Conservation (phyloP, 2,329 filamentous ascomycete species). For the Alternaria conjuncta region DNA sequence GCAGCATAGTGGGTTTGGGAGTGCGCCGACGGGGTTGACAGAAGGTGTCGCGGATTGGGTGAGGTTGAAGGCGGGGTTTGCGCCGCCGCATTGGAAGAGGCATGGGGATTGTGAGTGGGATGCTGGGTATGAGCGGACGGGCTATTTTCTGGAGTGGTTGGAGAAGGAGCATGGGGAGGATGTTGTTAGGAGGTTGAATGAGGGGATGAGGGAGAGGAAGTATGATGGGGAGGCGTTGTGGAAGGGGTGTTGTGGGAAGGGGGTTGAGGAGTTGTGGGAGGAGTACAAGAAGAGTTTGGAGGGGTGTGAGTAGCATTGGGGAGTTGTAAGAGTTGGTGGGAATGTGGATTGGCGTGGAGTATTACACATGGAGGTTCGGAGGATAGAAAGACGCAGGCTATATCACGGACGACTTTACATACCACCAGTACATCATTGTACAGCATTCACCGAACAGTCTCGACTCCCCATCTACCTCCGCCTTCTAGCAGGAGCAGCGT, state of each 20-base stretch:
- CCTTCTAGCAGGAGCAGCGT: neutral
- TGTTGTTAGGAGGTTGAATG: conserved; percentile 66
- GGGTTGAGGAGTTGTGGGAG: conserved; percentile 74
- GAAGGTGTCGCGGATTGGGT: conserved; percentile 97
- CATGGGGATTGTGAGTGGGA: conserved; percentile 74
- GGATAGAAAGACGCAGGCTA: neutral
- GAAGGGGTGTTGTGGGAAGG: conserved; percentile 69
- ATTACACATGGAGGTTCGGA: neutral
- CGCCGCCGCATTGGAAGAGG: conserved; percentile 82
- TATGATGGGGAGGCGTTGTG: conserved; percentile 73
- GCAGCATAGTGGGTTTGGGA: conserved; percentile 72
- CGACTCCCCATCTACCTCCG: neutral
- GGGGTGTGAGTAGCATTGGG: neutral
- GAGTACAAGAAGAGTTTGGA: conserved; percentile 68
- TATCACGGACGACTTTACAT: neutral
- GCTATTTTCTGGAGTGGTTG: conserved; percentile 87
- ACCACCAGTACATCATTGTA: neutral
- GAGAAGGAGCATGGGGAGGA: conserved; percentile 67
- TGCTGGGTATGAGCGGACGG: conserved; percentile 86
- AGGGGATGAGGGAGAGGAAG: conserved; percentile 65
- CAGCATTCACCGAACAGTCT: neutral
- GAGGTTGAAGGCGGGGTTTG: conserved; percentile 73
- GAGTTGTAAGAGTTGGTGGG: neutral
- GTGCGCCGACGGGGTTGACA: conserved; percentile 72
- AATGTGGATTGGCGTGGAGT: neutral